Conservation (phyloP, 2,329 filamentous ascomycete genomes). For the Fusarium paranaense region DNA sequence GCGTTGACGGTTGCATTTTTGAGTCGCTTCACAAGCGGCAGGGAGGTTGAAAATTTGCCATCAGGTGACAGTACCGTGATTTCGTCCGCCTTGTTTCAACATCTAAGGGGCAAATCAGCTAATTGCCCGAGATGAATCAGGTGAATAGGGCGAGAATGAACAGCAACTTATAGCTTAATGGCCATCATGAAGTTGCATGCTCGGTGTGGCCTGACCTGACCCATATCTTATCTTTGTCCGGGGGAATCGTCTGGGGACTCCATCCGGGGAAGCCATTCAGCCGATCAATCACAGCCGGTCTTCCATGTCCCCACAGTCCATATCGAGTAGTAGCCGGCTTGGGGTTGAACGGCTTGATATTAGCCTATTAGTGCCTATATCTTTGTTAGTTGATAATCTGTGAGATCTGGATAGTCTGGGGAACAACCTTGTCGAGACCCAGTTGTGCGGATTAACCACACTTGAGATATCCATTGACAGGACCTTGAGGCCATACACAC, state of each 20-base stretch:
- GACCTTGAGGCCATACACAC: not conserved
- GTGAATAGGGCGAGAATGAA: not conserved
- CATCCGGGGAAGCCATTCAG: not conserved
- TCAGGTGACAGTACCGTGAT: conserved; percentile 14
- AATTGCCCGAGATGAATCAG: not conserved
- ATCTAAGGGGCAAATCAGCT: not conserved
- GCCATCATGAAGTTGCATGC: conserved; percentile 1
- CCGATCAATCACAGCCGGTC: conserved; percentile 25
- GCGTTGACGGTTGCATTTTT: not conserved
- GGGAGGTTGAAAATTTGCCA: conserved; percentile 7
- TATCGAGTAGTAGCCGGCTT: conserved; percentile 23
- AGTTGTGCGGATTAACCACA: not conserved
- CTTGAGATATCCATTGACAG: not conserved
- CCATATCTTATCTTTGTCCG: conserved; percentile 17
- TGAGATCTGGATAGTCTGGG: not conserved
- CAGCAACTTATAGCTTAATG: not conserved
- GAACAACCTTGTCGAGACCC: not conserved
- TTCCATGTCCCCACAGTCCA: conserved; percentile 27
- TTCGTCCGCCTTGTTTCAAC: not conserved
- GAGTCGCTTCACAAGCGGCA: conserved; percentile 7
- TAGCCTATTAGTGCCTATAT: not conserved
- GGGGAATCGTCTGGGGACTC: not conserved
- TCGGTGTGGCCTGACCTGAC: not conserved
- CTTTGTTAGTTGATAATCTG: not conserved
- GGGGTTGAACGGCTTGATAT: not conserved